Percentiles rank a stretch among this genome's conserved stretches.
These are phyloP conservation scores for Kwoniella botswanensis DNA, from an alignment of 768 basidiomycete genomes.

Conservation along the genomic window DNA sequence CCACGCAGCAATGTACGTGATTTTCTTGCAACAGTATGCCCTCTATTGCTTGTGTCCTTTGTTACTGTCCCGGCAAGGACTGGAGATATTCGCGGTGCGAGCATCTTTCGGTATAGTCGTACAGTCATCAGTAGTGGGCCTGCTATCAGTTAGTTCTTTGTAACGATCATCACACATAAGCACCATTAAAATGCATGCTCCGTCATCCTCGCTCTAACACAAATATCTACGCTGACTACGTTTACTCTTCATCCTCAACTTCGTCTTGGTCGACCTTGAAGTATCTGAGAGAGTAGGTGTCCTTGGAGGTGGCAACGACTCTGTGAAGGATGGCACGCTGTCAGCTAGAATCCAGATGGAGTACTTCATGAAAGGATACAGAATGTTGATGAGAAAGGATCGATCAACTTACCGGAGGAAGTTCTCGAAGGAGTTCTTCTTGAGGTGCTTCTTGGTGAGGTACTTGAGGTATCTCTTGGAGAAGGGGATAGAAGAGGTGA, in stretches of 20 bases:
- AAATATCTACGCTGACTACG: conserved; percentile 7
- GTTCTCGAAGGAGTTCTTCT: conserved; percentile 91
- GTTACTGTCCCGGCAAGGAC: too few species aligned
- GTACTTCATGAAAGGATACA: not conserved
- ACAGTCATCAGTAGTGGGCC: too few species aligned
- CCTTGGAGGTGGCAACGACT: conserved; percentile 91
- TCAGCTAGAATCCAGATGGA: not conserved
- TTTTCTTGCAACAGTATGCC: too few species aligned
- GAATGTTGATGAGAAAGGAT: not conserved
- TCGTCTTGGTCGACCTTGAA: conserved; percentile 63
- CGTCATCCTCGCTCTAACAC: not conserved
- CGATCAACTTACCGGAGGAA: conserved; percentile 78
- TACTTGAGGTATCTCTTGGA: conserved; percentile 97
- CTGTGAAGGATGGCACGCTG: conserved; percentile 55
- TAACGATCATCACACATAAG: not conserved
- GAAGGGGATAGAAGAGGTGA: conserved; percentile 84
- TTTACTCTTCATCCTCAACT: conserved; percentile 59
- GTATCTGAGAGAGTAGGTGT: conserved; percentile 92
- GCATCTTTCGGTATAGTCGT: too few species aligned
- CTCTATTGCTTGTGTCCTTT: too few species aligned
- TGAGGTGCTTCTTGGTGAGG: conserved; percentile 98
- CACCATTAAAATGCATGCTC: conserved; percentile 16
- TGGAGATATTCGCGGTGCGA: too few species aligned
- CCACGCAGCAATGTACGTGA: too few species aligned
- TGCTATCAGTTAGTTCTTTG: not conserved